Evolutionary conservation across 2,329 filamentous ascomycete species (phyloP).

Genomic region (Aquanectria penicillioides): DNA sequence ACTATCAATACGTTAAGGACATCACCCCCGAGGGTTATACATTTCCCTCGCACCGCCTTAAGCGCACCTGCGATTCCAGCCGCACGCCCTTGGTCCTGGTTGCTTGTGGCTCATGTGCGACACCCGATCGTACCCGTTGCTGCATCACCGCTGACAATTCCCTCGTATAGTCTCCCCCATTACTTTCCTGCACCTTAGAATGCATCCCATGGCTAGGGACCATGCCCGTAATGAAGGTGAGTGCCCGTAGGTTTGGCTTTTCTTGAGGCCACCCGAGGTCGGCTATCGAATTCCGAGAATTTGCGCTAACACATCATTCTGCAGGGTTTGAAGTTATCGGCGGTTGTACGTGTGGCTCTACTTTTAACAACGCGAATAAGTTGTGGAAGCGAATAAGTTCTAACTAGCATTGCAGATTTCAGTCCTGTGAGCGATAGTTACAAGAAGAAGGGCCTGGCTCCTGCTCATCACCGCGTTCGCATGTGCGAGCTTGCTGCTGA

Average conservation of each 20-base stretch:
- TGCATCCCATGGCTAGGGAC: constrained; percentile 89
- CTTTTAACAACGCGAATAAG: not conserved
- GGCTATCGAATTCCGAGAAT: not conserved
- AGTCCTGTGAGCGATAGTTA: constrained; percentile 42
- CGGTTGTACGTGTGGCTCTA: constrained; percentile 62
- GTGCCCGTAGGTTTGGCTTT: not conserved
- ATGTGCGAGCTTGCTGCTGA: constrained; percentile 89
- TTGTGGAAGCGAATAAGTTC: not conserved
- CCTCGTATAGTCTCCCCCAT: constrained; percentile 68
- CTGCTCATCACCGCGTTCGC: constrained; percentile 54
- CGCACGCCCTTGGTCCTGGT: constrained; percentile 74
- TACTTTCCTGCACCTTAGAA: constrained; percentile 81
- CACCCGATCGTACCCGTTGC: constrained; percentile 1
- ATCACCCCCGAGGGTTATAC: constrained; percentile 57
- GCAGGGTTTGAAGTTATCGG: constrained; percentile 81
- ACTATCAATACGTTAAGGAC: constrained; percentile 48
- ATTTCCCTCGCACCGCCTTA: constrained; percentile 70
- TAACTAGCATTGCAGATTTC: constrained; percentile 40
- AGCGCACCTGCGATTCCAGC: constrained; percentile 61
- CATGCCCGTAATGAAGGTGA: constrained; percentile 67
- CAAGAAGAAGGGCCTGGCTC: constrained; percentile 51
- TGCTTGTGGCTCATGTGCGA: constrained; percentile 70
- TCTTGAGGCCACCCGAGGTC: not conserved
- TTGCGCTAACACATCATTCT: not conserved
- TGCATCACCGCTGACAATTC: constrained; percentile 22